These are phyloP conservation scores for Coriaria nepalensis DNA, from an alignment of 306 rosid species.

Conservation along the genomic window DNA sequence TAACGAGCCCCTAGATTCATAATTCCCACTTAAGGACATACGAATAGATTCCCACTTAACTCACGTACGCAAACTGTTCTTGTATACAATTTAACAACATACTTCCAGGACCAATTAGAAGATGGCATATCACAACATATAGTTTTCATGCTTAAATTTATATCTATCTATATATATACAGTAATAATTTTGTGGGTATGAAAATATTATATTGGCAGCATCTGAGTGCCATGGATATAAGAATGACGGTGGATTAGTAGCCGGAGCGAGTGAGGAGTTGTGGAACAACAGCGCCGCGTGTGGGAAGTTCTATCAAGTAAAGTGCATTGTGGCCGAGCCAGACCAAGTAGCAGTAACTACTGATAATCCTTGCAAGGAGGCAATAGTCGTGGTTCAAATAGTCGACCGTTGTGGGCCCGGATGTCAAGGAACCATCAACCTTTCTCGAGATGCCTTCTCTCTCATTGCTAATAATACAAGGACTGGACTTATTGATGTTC, in stretches of 20 bases:
- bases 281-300: neutral
- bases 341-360: neutral
- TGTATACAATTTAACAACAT: no score
- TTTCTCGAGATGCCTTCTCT: constrained; percentile 1
- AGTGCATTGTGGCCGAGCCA: neutral
- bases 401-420: constrained; percentile 1
- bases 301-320: neutral
- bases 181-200: neutral
- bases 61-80: no score
- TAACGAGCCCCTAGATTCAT: no score
- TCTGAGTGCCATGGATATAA: constrained; percentile 1
- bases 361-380: neutral
- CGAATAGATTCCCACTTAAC: no score
- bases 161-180: no score
- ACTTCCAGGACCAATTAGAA: no score
- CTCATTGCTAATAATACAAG: neutral
- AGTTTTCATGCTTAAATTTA: no score
- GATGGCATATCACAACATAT: no score
- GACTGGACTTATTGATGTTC: constrained; percentile 2
- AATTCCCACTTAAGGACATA: no score
- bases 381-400: neutral
- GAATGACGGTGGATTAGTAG: neutral
- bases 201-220: neutral
- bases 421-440: neutral
- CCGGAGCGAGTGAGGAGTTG: neutral